A percentile compares a stretch with the other conserved stretches of the same genome.
These are phyloP conservation scores for Calonectria crousiana DNA, from an alignment of 2,329 filamentous ascomycete genomes.

Conservation along the genomic window DNA sequence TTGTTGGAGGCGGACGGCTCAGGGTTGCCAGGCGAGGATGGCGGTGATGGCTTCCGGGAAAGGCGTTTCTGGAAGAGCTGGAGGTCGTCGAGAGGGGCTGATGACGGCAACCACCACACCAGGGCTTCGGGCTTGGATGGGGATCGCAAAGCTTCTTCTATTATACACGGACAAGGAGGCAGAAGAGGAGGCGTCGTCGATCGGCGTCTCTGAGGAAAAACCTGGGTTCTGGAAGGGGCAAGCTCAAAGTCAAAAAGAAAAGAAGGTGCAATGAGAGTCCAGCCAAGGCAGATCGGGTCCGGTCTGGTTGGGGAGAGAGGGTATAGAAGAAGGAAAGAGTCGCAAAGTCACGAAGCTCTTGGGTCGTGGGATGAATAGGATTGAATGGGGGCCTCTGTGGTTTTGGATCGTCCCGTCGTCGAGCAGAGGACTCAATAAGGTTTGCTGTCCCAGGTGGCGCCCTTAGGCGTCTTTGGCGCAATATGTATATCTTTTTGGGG, in stretches of 20 bases:
- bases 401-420: constrained; percentile 38
- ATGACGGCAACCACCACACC: constrained; percentile 22
- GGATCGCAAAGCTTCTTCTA: constrained; percentile 29
- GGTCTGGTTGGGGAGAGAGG: constrained; percentile 32
- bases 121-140: constrained; percentile 8
- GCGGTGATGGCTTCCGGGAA: constrained; percentile 29
- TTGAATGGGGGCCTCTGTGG: constrained; percentile 31
- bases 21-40: constrained; percentile 20
- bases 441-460: constrained; percentile 41
- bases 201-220: constrained; percentile 13
- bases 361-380: constrained; percentile 34
- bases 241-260: constrained; percentile 33
- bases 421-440: constrained; percentile 44
- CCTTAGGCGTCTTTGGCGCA: constrained; percentile 39
- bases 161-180: constrained; percentile 10
- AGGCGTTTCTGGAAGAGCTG: constrained; percentile 24
- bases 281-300: constrained; percentile 15
- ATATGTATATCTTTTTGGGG: constrained; percentile 43
- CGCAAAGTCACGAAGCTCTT: constrained; percentile 39
- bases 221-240: constrained; percentile 23
- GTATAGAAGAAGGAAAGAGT: constrained; percentile 34
- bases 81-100: constrained; percentile 22
- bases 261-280: constrained; percentile 26
- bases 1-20: constrained; percentile 13
- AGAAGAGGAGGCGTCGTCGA: constrained; percentile 9